Conservation (phyloP, 371 early-diverging fungal species). For the Dinochytrium kinnereticum region DNA sequence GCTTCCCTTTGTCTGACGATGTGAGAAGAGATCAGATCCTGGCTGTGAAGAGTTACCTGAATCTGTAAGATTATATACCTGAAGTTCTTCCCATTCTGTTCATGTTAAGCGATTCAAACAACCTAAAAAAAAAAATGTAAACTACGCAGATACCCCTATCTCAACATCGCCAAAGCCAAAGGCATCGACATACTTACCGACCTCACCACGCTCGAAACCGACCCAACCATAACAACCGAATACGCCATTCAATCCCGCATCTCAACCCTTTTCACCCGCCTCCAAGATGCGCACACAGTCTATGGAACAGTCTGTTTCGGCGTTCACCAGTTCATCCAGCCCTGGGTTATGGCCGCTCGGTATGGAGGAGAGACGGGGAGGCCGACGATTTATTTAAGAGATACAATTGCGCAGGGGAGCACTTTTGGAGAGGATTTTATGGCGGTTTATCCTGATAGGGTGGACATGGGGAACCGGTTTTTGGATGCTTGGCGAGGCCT, state of each 20-base stretch:
- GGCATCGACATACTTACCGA: not conserved
- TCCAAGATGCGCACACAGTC: conserved; percentile 8
- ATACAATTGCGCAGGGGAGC: not conserved
- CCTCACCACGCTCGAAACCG: not conserved
- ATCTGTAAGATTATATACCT: not conserved
- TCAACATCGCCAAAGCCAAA: conserved; percentile 3
- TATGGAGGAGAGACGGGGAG: not conserved
- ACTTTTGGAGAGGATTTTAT: not conserved
- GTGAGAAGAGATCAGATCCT: not conserved
- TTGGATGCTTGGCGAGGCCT: not conserved
- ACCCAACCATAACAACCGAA: conserved; percentile 3
- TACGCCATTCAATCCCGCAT: conserved; percentile 9
- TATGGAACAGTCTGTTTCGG: not conserved
- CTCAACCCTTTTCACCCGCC: not conserved
- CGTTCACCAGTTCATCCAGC: conserved; percentile 11
- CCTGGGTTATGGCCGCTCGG: conserved; percentile 5
- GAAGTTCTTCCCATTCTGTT: too few relatives aligned
- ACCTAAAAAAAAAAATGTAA: not conserved
- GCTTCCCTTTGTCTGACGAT: not conserved
- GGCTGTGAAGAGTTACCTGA: not conserved
- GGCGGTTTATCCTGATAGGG: conserved; percentile 7
- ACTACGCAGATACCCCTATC: conserved; percentile 2
- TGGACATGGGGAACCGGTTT: not conserved
- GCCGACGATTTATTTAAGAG: not conserved
- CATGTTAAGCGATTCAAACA: not conserved